A percentile compares a stretch with the other conserved stretches of the same genome.
phyloP scores from a whole-genome alignment of 2,329 filamentous ascomycete genomes.

The Neoscytalidium dimidiatum region DNA sequence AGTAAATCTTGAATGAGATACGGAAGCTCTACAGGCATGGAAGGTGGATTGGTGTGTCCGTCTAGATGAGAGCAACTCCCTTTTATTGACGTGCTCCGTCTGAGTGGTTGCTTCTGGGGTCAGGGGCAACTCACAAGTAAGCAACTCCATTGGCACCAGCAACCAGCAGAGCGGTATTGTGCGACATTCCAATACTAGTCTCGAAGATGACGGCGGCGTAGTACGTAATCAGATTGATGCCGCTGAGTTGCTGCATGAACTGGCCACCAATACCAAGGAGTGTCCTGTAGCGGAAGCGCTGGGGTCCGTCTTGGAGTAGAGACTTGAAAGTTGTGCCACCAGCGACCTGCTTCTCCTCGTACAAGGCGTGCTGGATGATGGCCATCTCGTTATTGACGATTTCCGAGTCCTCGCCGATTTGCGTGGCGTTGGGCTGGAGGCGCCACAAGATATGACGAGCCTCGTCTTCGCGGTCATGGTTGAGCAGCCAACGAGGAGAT shows the following conservation, averaged over 20 bases:
- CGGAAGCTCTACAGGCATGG: too few species aligned
- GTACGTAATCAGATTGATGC: not conserved
- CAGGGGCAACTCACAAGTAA: conserved; percentile 35
- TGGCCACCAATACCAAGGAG: conserved; percentile 46
- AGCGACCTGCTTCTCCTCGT: conserved; percentile 44
- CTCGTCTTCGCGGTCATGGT: conserved; percentile 54
- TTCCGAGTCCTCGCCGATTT: conserved; percentile 28
- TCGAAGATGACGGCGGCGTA: conserved; percentile 53
- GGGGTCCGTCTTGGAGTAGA: conserved; percentile 45
- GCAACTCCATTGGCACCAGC: conserved; percentile 46
- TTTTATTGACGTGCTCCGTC: too few species aligned
- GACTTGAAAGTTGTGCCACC: conserved; percentile 36
- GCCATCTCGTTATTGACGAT: conserved; percentile 30
- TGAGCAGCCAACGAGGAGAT: conserved; percentile 60
- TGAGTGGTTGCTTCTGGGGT: not conserved
- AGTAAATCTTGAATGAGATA: conserved; percentile 21
- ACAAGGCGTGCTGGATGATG: conserved; percentile 43
- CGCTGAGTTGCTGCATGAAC: conserved; percentile 47
- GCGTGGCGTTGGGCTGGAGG: conserved; percentile 29
- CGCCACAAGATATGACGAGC: conserved; percentile 46
- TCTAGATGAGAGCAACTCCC: too few species aligned
- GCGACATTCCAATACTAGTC: conserved; percentile 45
- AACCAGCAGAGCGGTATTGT: conserved; percentile 37
- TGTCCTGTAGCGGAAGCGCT: conserved; percentile 44
- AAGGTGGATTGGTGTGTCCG: too few species aligned